Base-by-base conservation (phyloP, 1,284 basidiomycete genomes). In the Trichosporon coremiiforme region DNA sequence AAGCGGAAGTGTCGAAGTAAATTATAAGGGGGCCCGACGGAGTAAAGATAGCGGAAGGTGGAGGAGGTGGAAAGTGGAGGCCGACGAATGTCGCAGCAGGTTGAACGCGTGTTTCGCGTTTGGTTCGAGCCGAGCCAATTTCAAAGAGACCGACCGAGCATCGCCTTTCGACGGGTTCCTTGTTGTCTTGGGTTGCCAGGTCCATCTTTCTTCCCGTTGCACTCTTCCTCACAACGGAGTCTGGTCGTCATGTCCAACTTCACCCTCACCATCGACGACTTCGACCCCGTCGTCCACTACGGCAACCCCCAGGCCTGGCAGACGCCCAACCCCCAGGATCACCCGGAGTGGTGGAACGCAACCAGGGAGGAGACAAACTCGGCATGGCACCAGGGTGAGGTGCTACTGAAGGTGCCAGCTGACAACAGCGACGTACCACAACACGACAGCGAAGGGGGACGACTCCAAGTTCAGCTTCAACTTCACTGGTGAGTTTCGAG, bases 201-300 rank as follows among this genome's bases (percentile, higher is more conserved):
- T 13, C n/a, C 62, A 36, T 36, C 45, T 45, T n/a, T n/a, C 67
- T 57, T 38, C 66, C 68, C 45, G 33, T 62, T 22, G 22, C 47
- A 25, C 29, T 64, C 45, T 65, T 47, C 33, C 15, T 53, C 47
- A 53, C 47, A 22, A 53, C n/a, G 15, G 45, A 47, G 45, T 15
- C 4, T 7, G 1, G 45, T 17, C 47, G 20, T 20, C 47, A 69
- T 69, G 68, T 62, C 68, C 55, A 53, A 73, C 2, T 50, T 72
- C 63, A 80, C 80, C 65, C 70, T 84, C 64, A 82, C 79, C 8
- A 73, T 81, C 63, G 84, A 85, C 71, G 84, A 85, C 73, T 85
- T 84, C 72, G 84, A 85, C 70, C 80, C 83, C 0, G 66, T 82
- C 7, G 71, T 84, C 66, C 66, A 60, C 25, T 79, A 78, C 66